Evolutionary conservation across 129 eudicot species (phyloP), one percentile per base, ranked within the genome.

Genomic region (Artemisia argyi): DNA sequence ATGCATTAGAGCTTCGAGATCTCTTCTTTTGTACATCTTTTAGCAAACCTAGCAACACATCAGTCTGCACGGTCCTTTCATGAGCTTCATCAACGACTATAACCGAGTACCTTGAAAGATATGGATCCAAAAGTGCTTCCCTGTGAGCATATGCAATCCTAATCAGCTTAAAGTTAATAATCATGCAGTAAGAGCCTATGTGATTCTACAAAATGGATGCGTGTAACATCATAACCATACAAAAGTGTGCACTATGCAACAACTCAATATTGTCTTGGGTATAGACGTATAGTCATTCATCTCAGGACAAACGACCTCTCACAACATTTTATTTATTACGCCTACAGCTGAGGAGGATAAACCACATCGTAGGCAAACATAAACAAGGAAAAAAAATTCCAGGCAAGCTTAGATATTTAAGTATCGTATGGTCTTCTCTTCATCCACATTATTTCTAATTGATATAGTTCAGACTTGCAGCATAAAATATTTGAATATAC

Each of bases 1-100:
- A 46, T 64, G 78, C 75, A 11, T 15, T 66, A 56, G 56, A 67
- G 55, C 51, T 39, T 68, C 71, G 78, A 69, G 92, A 85, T 82
- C 99, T 86, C 49, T 79, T 71, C 63, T 81, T 85, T 70, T 90
- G 97, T 54, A 95, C 89, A 52, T 61, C 84, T 77, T 95, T 95
- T 79, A 95, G 81, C 78, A 95, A 80, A 30, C 99, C 99, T 66
- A 95, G 88, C 71, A 95, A 64, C 52, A 95, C 97, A 85, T 95
- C 97, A 35, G 99, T 95, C 75, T 90, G 97, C 18, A 95, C 91
- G 15, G 99, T 95, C 79, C 99, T 83, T 85, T 95, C 99, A 51
- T 95, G 99, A 83, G 97, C 97, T 83, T 95, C 99, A 79, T 95
- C 99, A 73, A 95, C 89, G 26, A 95, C 81, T 81, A 90, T 88